phyloP scores from a whole-genome alignment of 2,329 filamentous ascomycete species.

The Exophiala phaeomuriformis region DNA sequence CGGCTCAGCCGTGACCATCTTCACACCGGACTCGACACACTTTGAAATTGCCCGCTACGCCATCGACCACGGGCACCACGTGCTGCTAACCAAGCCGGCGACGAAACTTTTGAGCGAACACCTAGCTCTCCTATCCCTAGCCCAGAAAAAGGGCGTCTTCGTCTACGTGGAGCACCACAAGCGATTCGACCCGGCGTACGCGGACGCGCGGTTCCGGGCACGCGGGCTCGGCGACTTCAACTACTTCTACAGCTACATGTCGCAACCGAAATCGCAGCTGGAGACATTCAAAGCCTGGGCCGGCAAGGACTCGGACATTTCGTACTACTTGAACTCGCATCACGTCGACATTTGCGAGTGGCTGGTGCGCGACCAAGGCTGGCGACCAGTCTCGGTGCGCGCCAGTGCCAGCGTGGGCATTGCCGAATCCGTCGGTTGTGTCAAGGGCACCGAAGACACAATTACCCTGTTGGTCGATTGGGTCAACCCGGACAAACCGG shows the following conservation, averaged over 20 bases:
- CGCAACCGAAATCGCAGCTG: slow-evolving; percentile 80
- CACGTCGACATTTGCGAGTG: slow-evolving; percentile 89
- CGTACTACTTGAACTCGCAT: slow-evolving; percentile 92
- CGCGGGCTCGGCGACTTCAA: slow-evolving; percentile 87
- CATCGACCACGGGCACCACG: slow-evolving; percentile 79
- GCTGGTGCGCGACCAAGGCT: slow-evolving; percentile 77
- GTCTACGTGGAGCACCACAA: slow-evolving; percentile 97
- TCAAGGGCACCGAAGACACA: slow-evolving; percentile 77
- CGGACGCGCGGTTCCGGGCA: slow-evolving; percentile 62
- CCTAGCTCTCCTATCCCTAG: slow-evolving; percentile 63
- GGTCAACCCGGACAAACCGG: slow-evolving; percentile 39
- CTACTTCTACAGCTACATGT: slow-evolving; percentile 98
- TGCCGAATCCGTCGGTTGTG: slow-evolving; percentile 70
- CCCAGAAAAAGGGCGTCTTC: slow-evolving; percentile 69
- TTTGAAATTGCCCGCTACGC: slow-evolving; percentile 89
- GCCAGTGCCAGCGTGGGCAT: slow-evolving; percentile 72
- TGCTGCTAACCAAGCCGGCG: slow-evolving; percentile 89
- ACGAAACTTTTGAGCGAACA: slow-evolving; percentile 79
- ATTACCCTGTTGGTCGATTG: slow-evolving; percentile 87
- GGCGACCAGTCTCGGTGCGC: slow-evolving; percentile 70
- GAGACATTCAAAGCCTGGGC: slow-evolving; percentile 96
- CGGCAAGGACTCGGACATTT: slow-evolving; percentile 84
- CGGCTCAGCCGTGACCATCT: slow-evolving; percentile 89
- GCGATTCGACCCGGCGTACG: slow-evolving; percentile 87
- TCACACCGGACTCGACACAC: slow-evolving; percentile 89